Conservation (phyloP, 495 filamentous ascomycete genomes). For the Penicillium maclennaniae region DNA sequence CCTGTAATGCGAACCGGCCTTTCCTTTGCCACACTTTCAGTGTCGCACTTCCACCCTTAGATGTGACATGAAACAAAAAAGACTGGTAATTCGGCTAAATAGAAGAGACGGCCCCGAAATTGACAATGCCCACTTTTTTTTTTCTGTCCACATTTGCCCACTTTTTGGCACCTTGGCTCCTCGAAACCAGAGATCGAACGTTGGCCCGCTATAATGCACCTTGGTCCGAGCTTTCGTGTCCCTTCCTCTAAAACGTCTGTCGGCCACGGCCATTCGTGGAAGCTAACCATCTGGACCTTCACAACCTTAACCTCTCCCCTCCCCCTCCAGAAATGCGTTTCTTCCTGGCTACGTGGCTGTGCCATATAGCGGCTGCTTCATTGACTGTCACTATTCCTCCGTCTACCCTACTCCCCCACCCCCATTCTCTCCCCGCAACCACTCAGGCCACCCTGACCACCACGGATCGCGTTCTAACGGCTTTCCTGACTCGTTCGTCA, state of each 20-base stretch:
- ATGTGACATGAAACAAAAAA: no score
- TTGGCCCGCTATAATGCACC: neutral
- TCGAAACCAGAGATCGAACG: neutral
- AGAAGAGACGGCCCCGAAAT: no score
- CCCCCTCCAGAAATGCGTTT: neutral
- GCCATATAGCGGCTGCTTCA: conserved; percentile 18
- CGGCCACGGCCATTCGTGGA: no score
- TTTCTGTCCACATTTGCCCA: neutral
- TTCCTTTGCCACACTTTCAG: no score
- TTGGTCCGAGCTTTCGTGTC: neutral
- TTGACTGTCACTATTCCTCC: conserved; percentile 48
- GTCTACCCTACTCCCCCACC: conserved; percentile 38
- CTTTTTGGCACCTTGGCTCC: neutral
- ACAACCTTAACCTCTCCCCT: neutral
- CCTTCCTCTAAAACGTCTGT: neutral
- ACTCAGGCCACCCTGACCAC: conserved; percentile 69
- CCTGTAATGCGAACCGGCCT: neutral
- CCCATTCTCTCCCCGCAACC: conserved; percentile 40
- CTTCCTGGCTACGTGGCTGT: conserved; percentile 6
- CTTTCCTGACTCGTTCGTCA: conserved; percentile 60
- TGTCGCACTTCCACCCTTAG: no score
- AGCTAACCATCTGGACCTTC: neutral
- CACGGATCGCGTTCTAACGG: conserved; percentile 48
- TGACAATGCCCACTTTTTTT: neutral
- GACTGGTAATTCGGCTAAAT: no score